Conservation (phyloP, 1,139 yeast genomes). For the Suhomyces guaymorum region DNA sequence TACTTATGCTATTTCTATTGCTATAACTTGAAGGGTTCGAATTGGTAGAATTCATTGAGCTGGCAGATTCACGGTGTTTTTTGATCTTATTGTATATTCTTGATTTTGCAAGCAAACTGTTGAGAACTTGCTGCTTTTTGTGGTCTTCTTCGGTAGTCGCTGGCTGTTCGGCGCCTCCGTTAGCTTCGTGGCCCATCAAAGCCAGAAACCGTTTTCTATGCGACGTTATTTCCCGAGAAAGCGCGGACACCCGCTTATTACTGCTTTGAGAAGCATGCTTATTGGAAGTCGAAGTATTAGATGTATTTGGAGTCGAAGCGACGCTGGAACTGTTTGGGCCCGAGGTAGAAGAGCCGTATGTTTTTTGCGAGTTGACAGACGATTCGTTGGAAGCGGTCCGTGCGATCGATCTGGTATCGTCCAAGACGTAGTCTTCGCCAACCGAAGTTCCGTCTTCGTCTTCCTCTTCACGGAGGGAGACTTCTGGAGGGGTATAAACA, state of each 20-base stretch:
- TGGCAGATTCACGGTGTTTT: conserved; percentile 41
- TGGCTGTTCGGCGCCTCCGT: not conserved
- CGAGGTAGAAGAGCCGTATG: conserved; percentile 8
- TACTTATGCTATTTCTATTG: conserved; percentile 29
- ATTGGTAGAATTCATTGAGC: conserved; percentile 30
- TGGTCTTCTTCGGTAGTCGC: conserved; percentile 24
- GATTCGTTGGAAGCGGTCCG: conserved; percentile 18
- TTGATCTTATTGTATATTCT: conserved; percentile 40
- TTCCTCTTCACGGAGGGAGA: conserved; percentile 28
- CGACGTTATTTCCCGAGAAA: conserved; percentile 19
- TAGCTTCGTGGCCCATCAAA: conserved; percentile 20
- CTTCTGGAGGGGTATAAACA: conserved; percentile 16
- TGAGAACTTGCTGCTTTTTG: conserved; percentile 28
- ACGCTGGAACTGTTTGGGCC: conserved; percentile 10
- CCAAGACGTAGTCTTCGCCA: conserved; percentile 11
- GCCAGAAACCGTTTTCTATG: conserved; percentile 31
- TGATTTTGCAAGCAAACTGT: conserved; percentile 39
- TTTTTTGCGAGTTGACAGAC: conserved; percentile 15
- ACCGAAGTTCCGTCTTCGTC: conserved; percentile 25
- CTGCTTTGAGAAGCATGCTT: conserved; percentile 4
- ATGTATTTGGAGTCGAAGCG: conserved; percentile 8
- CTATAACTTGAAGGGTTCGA: conserved; percentile 25
- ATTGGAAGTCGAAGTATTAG: conserved; percentile 9
- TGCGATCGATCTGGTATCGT: conserved; percentile 15
- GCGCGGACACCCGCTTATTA: conserved; percentile 17